Base-by-base conservation (phyloP, 768 basidiomycete species). In the Tubosaeta sp. region DNA sequence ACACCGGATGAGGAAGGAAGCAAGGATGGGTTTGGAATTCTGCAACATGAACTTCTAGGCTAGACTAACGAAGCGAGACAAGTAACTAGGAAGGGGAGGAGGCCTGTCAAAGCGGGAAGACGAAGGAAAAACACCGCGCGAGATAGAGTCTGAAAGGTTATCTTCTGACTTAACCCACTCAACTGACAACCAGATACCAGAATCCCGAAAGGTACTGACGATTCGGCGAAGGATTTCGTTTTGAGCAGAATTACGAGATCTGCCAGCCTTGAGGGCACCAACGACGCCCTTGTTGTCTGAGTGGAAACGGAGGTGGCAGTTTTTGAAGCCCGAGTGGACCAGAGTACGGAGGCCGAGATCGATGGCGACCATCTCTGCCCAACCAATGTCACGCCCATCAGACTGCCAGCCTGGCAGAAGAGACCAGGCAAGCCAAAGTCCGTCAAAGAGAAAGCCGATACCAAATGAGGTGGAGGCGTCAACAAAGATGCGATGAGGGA, bases 221-320 rank as follows among this genome's bases (percentile, higher is more conserved):
- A 60, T 56, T 9, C 43, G 46, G 3, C 22, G 9, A 1, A 59
- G 43, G 9, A 59, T 29, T 1, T 10, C 8, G 8, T 59, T 59
- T 1, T 59, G 57, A 0, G 31, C 25, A 0, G 32, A 0, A 16
- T 22, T 54, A 4, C 27, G 26, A 3, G 54, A 59, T 7, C 26
- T 17, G 3, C 53, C 50, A 0, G 58, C 25, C 4, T 37, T 48
- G 0, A 59, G 22, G 0, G 53, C 44, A 0, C 44, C 25, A 1
- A 80, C 65, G 0, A 77, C 73, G 0, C 73, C 73, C 7, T 57
- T 32, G 51, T 79, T 78, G 54, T 80, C 76, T 0, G 74, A 77
- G 6, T 66, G 64, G 1, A 80, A 48, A 0, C 52, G 39, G 4
- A 76, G 41, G 17, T 64, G 65, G 6, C 54, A 59, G 6, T 65